phyloP scores from a whole-genome alignment of 2,329 filamentous ascomycete species.

The Trichoderma sp. region DNA sequence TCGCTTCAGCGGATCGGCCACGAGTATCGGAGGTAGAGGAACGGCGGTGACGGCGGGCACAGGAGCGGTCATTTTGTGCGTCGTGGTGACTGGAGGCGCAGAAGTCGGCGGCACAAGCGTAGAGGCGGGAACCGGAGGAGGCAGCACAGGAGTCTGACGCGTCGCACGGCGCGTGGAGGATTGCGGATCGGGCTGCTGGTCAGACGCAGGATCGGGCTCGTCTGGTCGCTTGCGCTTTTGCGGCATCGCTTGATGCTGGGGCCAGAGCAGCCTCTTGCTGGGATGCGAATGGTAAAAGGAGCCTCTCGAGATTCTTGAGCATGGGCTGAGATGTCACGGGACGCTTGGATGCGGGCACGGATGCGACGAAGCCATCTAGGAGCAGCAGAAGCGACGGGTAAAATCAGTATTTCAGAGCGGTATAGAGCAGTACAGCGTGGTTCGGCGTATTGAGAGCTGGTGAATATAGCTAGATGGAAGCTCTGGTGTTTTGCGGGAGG shows the following conservation, averaged over 20 bases:
- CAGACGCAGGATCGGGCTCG: conserved; percentile 31
- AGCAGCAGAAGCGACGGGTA: not conserved
- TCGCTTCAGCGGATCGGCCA: conserved; percentile 18
- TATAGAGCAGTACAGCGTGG: not conserved
- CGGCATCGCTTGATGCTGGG: conserved; percentile 33
- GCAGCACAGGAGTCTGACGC: conserved; percentile 42
- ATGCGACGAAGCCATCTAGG: conserved; percentile 16
- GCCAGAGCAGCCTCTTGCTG: not conserved
- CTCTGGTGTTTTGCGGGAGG: not conserved
- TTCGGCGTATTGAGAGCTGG: not conserved
- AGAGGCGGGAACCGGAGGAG: conserved; percentile 30
- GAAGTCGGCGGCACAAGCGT: conserved; percentile 20
- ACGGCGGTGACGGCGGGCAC: conserved; percentile 17
- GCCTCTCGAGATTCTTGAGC: not conserved
- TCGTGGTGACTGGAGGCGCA: not conserved
- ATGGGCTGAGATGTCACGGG: conserved; percentile 8
- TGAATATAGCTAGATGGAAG: not conserved
- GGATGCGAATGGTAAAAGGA: not conserved
- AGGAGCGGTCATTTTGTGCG: conserved; percentile 7
- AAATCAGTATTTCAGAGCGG: not conserved
- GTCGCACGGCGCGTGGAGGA: conserved; percentile 40
- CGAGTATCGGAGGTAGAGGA: conserved; percentile 17
- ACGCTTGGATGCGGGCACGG: not conserved
- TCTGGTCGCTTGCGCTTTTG: conserved; percentile 41
- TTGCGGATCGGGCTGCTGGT: conserved; percentile 24